A percentile compares a stretch with the other conserved stretches of the same genome.
phyloP scores from a whole-genome alignment of 169 alveolate species.

The Plasmodium ovale region DNA sequence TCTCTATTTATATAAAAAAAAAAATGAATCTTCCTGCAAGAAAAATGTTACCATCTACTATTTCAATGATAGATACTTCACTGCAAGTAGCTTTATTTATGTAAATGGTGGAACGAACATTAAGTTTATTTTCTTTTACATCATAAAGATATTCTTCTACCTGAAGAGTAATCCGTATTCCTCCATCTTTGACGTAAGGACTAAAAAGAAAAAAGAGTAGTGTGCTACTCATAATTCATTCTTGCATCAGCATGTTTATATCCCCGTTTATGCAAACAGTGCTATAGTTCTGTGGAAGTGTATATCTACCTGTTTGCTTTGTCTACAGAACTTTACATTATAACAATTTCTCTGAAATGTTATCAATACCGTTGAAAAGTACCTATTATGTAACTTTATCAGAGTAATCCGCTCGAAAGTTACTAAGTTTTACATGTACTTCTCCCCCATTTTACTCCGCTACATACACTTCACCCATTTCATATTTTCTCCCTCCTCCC shows the following conservation, averaged over 20 bases:
- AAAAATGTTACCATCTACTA: slow-evolving; percentile 27
- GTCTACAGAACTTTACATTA: no score
- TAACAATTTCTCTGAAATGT: no score
- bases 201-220: background rate
- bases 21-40: background rate
- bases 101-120: slow-evolving; percentile 55
- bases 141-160: slow-evolving; percentile 46
- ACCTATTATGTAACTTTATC: no score
- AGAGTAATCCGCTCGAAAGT: no score
- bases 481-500: background rate
- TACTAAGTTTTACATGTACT: no score
- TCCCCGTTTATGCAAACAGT: background rate
- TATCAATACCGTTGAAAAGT: no score
- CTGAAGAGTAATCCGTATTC: slow-evolving; percentile 57
- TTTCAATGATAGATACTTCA: slow-evolving; percentile 40
- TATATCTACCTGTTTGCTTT: background rate
- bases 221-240: background rate
- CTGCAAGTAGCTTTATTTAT: slow-evolving; percentile 53
- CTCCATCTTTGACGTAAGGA: slow-evolving; percentile 71
- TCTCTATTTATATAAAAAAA: slow-evolving; percentile 19
- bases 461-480: background rate
- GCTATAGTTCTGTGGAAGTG: background rate
- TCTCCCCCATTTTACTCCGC: no score
- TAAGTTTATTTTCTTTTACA: slow-evolving; percentile 62
- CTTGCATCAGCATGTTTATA: no score